Evolutionary conservation across 495 filamentous ascomycete species (phyloP), one percentile per base, ranked within the genome.

Genomic region (Elaphomyces granulatus): DNA sequence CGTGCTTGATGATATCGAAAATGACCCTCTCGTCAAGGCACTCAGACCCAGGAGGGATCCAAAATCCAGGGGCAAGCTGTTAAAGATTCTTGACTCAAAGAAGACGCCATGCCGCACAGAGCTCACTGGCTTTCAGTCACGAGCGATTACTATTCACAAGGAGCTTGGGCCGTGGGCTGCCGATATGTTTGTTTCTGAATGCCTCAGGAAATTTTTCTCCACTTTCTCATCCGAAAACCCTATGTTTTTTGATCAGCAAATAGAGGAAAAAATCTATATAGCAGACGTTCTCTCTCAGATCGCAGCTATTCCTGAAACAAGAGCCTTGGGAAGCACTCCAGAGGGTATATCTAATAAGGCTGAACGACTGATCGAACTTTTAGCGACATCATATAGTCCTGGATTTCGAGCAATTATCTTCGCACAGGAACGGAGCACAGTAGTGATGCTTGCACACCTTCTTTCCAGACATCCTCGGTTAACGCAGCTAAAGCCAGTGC

Each of bases 131-230:
- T 64, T 94, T 8, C 56, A 63, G 32, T 56, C 48, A 8, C 72
- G 66, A 32, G 61, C 70, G 16, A 14, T 37, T 1, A 63, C 64
- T 17, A 66, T 93, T 2, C 60, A 58, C n/a, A 48, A 57, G 14
- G 75, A 84, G 41, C 66, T 93, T n/a, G 88, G 88, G 0, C 42
- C 62, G 4, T 86, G 78, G 72, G 80, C 80, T 3, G 68, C 74
- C 0, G 78, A 87, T 19, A 80, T 74, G 47, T 94, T 77, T 47
- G 74, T 92, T 36, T 54, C 56, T 15, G 51, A 61, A 35, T 78
- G 72, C 26, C 62, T 81, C 15, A 48, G 56, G 4, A 65, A 64
- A 32, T 67, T 77, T 2, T 52, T 57, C 14, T 49, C 48, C 10
- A 52, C 55, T 1, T 26, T 61, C 4, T 58, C 59, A 1, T 43